Evolutionary conservation across 768 basidiomycete species (phyloP).

Genomic region (Amanita pallidorosea): DNA sequence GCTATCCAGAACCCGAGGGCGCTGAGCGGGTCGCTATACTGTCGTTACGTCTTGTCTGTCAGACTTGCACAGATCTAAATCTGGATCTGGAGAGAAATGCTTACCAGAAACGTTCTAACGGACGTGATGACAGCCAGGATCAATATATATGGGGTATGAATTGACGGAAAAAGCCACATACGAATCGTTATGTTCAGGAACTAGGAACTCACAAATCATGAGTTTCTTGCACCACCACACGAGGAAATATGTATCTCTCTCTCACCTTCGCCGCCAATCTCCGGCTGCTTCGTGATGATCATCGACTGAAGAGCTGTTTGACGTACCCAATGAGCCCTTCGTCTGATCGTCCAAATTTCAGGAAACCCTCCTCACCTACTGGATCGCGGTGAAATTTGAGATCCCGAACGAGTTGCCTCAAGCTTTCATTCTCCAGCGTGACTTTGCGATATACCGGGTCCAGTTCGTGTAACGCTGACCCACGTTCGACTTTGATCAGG

Average conservation of each 20-base stretch:
- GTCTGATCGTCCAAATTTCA: too few relatives aligned
- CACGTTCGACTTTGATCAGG: background rate
- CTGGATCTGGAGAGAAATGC: slow-evolving; percentile 13
- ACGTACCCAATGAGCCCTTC: background rate
- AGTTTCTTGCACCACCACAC: background rate
- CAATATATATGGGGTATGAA: background rate
- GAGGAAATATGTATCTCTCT: background rate
- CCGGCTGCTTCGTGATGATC: slow-evolving; percentile 91
- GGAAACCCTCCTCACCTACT: slow-evolving; percentile 34
- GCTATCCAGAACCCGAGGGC: slow-evolving; percentile 98
- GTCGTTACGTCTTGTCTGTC: background rate
- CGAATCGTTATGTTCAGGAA: slow-evolving; percentile 92
- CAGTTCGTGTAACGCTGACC: slow-evolving; percentile 70
- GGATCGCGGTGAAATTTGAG: slow-evolving; percentile 81
- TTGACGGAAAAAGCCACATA: slow-evolving; percentile 27
- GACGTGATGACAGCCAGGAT: background rate
- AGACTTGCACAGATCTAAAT: background rate
- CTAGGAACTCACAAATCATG: slow-evolving; percentile 23
- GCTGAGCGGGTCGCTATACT: slow-evolving; percentile 88
- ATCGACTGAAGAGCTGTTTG: slow-evolving; percentile 75
- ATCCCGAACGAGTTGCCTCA: slow-evolving; percentile 64
- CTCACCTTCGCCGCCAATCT: slow-evolving; percentile 86
- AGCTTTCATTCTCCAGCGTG: slow-evolving; percentile 68
- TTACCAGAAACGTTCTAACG: slow-evolving; percentile 65
- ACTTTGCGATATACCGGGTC: slow-evolving; percentile 74